Percentiles rank a stretch among this genome's conserved stretches.
Conservation (phyloP, 1,284 basidiomycete species). For the Ganoderma lucidum region DNA sequence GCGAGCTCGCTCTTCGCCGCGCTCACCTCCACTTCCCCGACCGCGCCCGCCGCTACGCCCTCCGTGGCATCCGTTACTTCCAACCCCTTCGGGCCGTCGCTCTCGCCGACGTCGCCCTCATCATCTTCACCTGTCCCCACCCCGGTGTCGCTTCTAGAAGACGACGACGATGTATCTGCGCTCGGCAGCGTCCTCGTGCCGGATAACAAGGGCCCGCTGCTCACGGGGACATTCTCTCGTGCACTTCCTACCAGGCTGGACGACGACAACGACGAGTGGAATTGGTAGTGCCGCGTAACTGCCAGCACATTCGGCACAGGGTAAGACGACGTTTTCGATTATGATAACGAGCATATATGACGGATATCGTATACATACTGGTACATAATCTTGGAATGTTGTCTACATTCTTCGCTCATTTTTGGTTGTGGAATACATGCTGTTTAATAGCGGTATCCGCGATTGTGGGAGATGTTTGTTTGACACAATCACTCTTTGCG, state of each 20-base stretch:
- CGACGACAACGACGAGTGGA: slow-evolving; percentile 69
- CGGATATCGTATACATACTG: slow-evolving; percentile 3
- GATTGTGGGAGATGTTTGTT: neutral
- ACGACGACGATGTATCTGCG: slow-evolving; percentile 42
- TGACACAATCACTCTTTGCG: neutral
- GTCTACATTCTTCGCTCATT: slow-evolving; percentile 10
- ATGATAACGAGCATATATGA: slow-evolving; percentile 1
- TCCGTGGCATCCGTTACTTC: slow-evolving; percentile 33
- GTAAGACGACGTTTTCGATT: neutral
- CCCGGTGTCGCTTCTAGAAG: slow-evolving; percentile 47
- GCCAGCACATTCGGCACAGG: neutral
- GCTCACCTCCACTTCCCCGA: slow-evolving; percentile 45
- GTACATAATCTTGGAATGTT: slow-evolving; percentile 7
- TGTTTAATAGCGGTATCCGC: neutral
- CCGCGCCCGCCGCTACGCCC: slow-evolving; percentile 21
- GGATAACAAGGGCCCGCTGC: slow-evolving; percentile 34
- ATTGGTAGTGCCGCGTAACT: slow-evolving; percentile 51
- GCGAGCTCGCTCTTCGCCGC: slow-evolving; percentile 64
- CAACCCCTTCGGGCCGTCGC: slow-evolving; percentile 34
- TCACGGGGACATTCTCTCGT: slow-evolving; percentile 15
- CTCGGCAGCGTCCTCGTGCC: slow-evolving; percentile 44
- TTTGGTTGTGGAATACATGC: slow-evolving; percentile 23
- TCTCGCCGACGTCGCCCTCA: slow-evolving; percentile 35
- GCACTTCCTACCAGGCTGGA: slow-evolving; percentile 35
- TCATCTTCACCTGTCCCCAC: slow-evolving; percentile 27